Base-by-base conservation (phyloP, 2,329 filamentous ascomycete species). In the Tolypocladium guangdongense region DNA sequence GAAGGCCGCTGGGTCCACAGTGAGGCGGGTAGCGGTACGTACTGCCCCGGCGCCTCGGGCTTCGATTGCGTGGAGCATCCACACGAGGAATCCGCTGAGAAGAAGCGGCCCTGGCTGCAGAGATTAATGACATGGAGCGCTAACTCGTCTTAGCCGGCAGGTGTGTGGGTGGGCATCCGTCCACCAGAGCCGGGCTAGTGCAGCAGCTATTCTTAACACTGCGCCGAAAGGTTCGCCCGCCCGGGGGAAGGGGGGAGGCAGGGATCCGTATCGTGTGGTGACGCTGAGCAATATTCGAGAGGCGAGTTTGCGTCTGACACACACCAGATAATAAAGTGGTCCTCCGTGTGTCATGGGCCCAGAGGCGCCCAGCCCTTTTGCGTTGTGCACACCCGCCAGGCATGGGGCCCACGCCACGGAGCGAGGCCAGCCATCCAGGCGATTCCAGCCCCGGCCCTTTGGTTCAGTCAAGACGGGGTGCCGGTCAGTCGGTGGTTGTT, bases 261-360 rank as follows among this genome's bases (percentile, higher is more conserved):
- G 60, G 65, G 66, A 66, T 66, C 60, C 51, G 60, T 58, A 24
- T 60, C 58, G 55, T 59, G 68, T 68, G 68, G 71, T 73, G 71
- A 73, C 68, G 72, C 70, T 68, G 70, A 66, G 71, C 69, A 75
- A 76, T 74, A 75, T 75, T 74, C 74, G 71, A 74, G 68, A 62
- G 66, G 66, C 69, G 71, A 69, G 72, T 32, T 39, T 70, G 71
- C 66, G 69, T 74, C 73, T 76, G 73, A 77, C 74, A 74, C 74
- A 75, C 68, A 46, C 65, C 55, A 71, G 68, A 70, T 71, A 68
- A 70, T 71, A 68, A 72, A 71, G 66, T 71, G 69, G 68, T 60
- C 61, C 65, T 60, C 60, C 61, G 61, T 62, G 61, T 63, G 60
- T 66, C 63, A 64, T 57, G 60, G 60, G 56, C 57, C 53, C 32